These are phyloP conservation scores for Suillus discolor DNA, from an alignment of 768 basidiomycete species.

Conservation along the genomic window DNA sequence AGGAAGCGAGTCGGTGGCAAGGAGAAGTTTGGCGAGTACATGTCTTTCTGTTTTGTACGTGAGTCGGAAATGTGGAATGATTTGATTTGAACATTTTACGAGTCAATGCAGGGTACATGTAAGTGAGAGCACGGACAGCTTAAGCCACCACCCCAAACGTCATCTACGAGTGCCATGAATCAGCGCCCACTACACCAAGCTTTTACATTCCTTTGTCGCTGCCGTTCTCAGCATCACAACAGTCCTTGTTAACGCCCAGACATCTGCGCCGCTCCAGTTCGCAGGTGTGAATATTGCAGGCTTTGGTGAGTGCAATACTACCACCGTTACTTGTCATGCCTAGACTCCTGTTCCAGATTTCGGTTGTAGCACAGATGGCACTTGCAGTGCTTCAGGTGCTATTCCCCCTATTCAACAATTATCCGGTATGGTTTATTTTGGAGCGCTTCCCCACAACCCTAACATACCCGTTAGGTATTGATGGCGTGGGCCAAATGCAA, in stretches of 20 bases:
- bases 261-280: slow-evolving; percentile 31
- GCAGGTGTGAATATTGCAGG: slow-evolving; percentile 57
- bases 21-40: no score
- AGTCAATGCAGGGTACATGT: no score
- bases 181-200: no score
- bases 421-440: slow-evolving; percentile 33
- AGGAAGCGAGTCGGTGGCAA: no score
- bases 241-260: slow-evolving; percentile 21
- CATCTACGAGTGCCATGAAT: no score
- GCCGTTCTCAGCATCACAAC: slow-evolving; percentile 14
- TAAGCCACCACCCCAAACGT: no score
- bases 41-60: no score
- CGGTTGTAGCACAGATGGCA: slow-evolving; percentile 49
- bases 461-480: slow-evolving; percentile 11
- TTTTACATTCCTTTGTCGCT: slow-evolving; percentile 16
- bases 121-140: no score
- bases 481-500: slow-evolving; percentile 52
- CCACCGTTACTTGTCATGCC: neutral
- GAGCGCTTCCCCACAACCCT: neutral
- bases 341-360: slow-evolving; percentile 36
- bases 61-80: no score
- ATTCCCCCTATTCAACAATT: slow-evolving; percentile 48
- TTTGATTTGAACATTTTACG: no score
- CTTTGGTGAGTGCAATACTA: slow-evolving; percentile 34
- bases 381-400: slow-evolving; percentile 40